Evolutionary conservation across 2,329 filamentous ascomycete species (phyloP).

Genomic region (Colletotrichum tofieldiae): DNA sequence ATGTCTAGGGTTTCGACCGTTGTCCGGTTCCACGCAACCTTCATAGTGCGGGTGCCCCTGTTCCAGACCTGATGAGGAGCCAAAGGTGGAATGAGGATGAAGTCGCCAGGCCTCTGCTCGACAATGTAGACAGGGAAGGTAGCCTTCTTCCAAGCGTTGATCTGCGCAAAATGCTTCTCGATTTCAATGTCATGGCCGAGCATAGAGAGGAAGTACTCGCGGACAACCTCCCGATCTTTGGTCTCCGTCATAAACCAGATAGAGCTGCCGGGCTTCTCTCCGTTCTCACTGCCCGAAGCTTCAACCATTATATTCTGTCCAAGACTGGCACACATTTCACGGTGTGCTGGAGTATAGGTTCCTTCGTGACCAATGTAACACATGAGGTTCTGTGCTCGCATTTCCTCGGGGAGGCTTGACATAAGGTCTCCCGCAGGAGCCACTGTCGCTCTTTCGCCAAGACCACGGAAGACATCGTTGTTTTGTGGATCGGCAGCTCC

Average conservation of each 20-base stretch:
- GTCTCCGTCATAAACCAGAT: constrained; percentile 99
- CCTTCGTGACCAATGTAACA: constrained; percentile 98
- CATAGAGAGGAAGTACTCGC: constrained; percentile 94
- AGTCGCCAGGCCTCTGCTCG: constrained; percentile 91
- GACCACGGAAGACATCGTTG: constrained; percentile 60
- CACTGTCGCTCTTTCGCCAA: constrained; percentile 66
- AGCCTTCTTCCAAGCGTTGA: constrained; percentile 95
- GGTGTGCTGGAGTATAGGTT: constrained; percentile 94
- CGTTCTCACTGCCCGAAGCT: constrained; percentile 80
- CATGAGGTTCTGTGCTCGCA: constrained; percentile 97
- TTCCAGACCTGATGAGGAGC: constrained; percentile 99
- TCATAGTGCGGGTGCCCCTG: constrained; percentile 93
- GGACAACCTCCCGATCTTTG: constrained; percentile 90
- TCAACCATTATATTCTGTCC: constrained; percentile 99
- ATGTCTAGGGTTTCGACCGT: constrained; percentile 92
- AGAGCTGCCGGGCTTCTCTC: constrained; percentile 88
- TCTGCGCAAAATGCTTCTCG: constrained; percentile 95
- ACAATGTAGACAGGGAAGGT: constrained; percentile 95
- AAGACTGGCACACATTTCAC: constrained; percentile 97
- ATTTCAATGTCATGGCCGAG: constrained; percentile 97
- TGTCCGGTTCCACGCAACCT: constrained; percentile 97
- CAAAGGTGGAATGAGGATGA: constrained; percentile 92
- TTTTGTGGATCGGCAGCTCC: constrained; percentile 47
- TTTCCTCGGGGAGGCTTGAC: constrained; percentile 88
- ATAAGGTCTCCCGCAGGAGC: constrained; percentile 91